Conservation (phyloP, 2,329 filamentous ascomycete genomes). For the Aspergillus aculeatinus region DNA sequence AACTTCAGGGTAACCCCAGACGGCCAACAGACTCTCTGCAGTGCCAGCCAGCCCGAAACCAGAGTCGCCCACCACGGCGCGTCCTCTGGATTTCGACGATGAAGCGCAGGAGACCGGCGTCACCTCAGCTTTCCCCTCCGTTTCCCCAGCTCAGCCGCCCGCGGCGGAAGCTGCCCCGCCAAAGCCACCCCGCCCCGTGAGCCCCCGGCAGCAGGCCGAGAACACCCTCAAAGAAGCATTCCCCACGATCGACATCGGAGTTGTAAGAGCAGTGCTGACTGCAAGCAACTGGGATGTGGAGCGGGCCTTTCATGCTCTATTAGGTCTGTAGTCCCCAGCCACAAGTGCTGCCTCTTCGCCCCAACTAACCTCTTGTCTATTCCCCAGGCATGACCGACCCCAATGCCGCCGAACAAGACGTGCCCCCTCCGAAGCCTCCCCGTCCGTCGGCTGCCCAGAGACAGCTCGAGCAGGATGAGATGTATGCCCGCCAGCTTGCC, state of each 20-base stretch:
- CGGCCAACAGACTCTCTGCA: slow-evolving; percentile 37
- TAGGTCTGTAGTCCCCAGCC: slow-evolving; percentile 57
- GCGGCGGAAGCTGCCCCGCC: slow-evolving; percentile 56
- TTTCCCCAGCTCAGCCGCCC: slow-evolving; percentile 26
- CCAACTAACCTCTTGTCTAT: background rate
- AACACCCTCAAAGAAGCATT: slow-evolving; percentile 92
- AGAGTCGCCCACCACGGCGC: slow-evolving; percentile 57
- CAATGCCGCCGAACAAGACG: slow-evolving; percentile 61
- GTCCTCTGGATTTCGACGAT: slow-evolving; percentile 58
- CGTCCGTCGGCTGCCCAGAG: slow-evolving; percentile 68
- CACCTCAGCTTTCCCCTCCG: slow-evolving; percentile 25
- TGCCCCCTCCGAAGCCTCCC: slow-evolving; percentile 77
- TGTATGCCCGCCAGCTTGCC: slow-evolving; percentile 87
- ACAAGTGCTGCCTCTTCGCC: background rate
- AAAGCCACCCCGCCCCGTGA: slow-evolving; percentile 82
- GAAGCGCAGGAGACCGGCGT: slow-evolving; percentile 50
- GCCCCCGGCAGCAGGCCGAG: slow-evolving; percentile 79
- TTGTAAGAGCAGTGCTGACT: slow-evolving; percentile 82
- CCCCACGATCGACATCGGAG: slow-evolving; percentile 72
- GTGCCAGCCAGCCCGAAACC: slow-evolving; percentile 39
- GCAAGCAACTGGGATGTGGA: slow-evolving; percentile 88
- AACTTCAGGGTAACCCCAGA: slow-evolving; percentile 23
- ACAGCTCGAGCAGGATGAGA: slow-evolving; percentile 86
- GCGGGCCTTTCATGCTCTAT: slow-evolving; percentile 89
- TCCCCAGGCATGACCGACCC: slow-evolving; percentile 73